Base-by-base conservation (phyloP, 225 moss, liverwort and hornwort genomes). In the Climacium dendroides region DNA sequence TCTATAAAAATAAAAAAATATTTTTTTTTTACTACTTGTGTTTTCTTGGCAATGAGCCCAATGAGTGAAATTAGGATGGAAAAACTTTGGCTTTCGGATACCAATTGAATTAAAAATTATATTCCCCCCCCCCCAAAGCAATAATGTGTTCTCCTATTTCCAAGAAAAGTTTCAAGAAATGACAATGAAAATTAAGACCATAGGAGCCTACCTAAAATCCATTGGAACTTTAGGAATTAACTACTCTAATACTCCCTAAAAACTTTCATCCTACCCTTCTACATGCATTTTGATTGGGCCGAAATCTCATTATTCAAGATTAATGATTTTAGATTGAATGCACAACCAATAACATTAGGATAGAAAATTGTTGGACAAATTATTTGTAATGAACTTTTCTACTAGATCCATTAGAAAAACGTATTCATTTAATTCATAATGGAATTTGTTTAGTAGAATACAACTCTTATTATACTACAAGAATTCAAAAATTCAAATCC, bases 11-110 rank as follows among this genome's bases (percentile, higher is more conserved):
- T 14, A 7, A 9, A 9, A 15, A 17, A 17, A 17, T 8, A 59
- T 60, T 13, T 7, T 13, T 3, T 28, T 8, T 63, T 17, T 5
- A 63, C 5, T 34, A 32, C 9, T 63, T 50, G 25, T 25, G 5
- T 5, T 17, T 17, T 16, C 9, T 63, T 18, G 34, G 9, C 34
- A 12, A 4, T 59, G 12, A 13, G 4, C 6, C 18, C 64, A 18
- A 34, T 6, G 2, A 25, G 3, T 0, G 2, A 4, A 25, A 2
- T 1, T 11, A 25, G 5, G 12, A 4, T 1, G 25, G 11, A 5
- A 59, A 25, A 3, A 11, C 5, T 59, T 59, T 59, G 11, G 12
- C 25, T 59, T 59, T 25, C 0, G 6, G 5, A 3, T 5, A 25
- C 25, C 25, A 59, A 25, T 25, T 25, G 25, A 25, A 59, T 59